Percentiles rank a stretch among this genome's conserved stretches.
phyloP scores from a whole-genome alignment of 2,329 filamentous ascomycete species.

The Sphaerulina populicola region DNA sequence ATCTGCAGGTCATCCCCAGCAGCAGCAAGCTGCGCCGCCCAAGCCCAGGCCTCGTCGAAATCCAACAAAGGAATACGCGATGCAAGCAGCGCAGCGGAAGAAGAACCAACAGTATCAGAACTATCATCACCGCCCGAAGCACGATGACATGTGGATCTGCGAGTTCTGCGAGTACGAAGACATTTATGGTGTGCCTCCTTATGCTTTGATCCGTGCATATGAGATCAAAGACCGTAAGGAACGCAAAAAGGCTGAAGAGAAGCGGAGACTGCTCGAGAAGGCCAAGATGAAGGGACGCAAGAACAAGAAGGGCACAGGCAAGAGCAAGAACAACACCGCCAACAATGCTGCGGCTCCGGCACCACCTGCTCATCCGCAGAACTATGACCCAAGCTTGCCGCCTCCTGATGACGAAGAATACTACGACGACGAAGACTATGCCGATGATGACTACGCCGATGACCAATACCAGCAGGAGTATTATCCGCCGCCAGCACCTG shows the following conservation, averaged over 20 bases:
- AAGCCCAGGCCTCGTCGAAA: conserved; percentile 54
- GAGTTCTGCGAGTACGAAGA: conserved; percentile 97
- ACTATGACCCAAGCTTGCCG: conserved; percentile 28
- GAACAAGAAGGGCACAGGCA: conserved; percentile 72
- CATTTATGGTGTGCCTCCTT: conserved; percentile 82
- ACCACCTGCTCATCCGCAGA: conserved; percentile 18
- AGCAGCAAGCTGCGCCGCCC: conserved; percentile 38
- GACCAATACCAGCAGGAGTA: conserved; percentile 20
- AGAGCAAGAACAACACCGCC: conserved; percentile 28
- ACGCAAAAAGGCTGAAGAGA: conserved; percentile 76
- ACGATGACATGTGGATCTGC: conserved; percentile 84
- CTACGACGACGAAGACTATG: conserved; percentile 29
- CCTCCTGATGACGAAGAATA: conserved; percentile 29
- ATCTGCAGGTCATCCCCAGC: conserved; percentile 23
- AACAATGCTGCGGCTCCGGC: conserved; percentile 17
- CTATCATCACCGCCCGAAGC: conserved; percentile 59
- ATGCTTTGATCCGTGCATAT: conserved; percentile 79
- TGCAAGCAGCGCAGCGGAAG: conserved; percentile 69
- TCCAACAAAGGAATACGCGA: conserved; percentile 60
- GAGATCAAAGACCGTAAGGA: conserved; percentile 88
- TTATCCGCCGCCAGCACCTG: conserved; percentile 23
- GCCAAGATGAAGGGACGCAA: conserved; percentile 90
- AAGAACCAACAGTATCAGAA: conserved; percentile 70
- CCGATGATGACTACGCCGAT: conserved; percentile 24
- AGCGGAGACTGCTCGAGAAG: conserved; percentile 76